These are phyloP conservation scores for Ophiostoma ips DNA, from an alignment of 2,329 filamentous ascomycete genomes.

Conservation along the genomic window DNA sequence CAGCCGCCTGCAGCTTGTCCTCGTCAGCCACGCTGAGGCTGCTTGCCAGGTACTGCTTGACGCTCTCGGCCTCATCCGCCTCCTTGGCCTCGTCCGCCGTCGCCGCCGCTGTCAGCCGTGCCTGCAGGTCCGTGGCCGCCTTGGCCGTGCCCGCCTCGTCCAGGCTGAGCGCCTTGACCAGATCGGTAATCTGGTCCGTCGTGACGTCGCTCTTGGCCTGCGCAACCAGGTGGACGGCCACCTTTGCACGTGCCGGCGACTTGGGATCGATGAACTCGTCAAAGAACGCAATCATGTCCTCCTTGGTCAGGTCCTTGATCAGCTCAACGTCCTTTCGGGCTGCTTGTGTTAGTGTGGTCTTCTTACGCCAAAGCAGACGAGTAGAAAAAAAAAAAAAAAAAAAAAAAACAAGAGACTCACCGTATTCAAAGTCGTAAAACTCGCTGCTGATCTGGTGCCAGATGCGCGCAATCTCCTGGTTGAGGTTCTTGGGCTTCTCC, in stretches of 20 bases:
- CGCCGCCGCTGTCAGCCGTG: constrained; percentile 21
- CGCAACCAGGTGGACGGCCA: constrained; percentile 71
- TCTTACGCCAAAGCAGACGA: background rate
- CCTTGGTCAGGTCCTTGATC: constrained; percentile 62
- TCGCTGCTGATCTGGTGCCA: constrained; percentile 79
- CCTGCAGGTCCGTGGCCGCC: constrained; percentile 22
- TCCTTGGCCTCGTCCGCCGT: constrained; percentile 32
- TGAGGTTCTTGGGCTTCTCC: constrained; percentile 85
- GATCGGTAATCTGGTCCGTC: constrained; percentile 27
- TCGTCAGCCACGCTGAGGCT: constrained; percentile 33
- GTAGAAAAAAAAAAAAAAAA: too few relatives aligned
- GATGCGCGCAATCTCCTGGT: constrained; percentile 67
- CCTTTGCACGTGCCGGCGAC: constrained; percentile 63
- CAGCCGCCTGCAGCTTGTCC: constrained; percentile 29
- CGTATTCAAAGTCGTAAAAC: constrained; percentile 77
- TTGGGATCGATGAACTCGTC: constrained; percentile 58
- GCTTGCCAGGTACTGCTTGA: constrained; percentile 36
- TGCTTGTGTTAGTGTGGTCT: constrained; percentile 20
- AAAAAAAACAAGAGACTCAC: too few relatives aligned
- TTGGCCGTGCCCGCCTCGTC: constrained; percentile 18
- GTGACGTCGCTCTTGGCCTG: constrained; percentile 41
- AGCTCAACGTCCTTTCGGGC: constrained; percentile 63
- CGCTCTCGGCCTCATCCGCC: constrained; percentile 32
- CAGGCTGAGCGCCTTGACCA: constrained; percentile 24
- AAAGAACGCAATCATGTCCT: constrained; percentile 70